A percentile compares a stretch with the other conserved stretches of the same genome.
phyloP scores from a whole-genome alignment of 2,329 filamentous ascomycete species.

The Ophiostoma australiae region DNA sequence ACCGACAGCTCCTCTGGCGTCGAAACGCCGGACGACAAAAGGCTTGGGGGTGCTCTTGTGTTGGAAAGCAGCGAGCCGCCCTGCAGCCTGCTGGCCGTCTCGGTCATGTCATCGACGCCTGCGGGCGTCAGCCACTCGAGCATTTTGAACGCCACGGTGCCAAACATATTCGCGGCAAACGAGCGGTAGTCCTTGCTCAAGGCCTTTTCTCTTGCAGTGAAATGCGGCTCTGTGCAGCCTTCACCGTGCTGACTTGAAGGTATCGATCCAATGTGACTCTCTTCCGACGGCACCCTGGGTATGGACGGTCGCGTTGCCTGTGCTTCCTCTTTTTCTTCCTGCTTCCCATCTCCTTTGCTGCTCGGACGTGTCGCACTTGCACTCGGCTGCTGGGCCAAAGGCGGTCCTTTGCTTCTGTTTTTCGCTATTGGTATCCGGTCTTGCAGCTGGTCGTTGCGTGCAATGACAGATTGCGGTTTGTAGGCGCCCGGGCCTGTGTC shows the following conservation, averaged over 20 bases:
- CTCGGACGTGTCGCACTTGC: background rate
- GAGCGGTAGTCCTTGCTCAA: slow-evolving; percentile 54
- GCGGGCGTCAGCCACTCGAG: slow-evolving; percentile 63
- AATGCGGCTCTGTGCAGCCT: slow-evolving; percentile 25
- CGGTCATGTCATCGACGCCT: slow-evolving; percentile 47
- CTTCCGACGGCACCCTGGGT: background rate
- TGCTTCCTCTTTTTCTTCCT: background rate
- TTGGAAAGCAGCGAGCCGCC: background rate
- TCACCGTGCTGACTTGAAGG: background rate
- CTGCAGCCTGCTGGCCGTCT: slow-evolving; percentile 35
- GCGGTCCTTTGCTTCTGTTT: background rate
- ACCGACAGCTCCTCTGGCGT: background rate
- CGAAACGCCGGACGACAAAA: background rate
- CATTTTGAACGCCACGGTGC: slow-evolving; percentile 63
- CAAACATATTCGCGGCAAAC: slow-evolving; percentile 60
- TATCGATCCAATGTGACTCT: background rate
- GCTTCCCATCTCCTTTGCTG: background rate
- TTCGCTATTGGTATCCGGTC: background rate
- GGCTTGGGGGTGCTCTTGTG: background rate
- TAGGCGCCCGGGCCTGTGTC: slow-evolving; percentile 20
- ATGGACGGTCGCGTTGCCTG: background rate
- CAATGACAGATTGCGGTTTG: slow-evolving; percentile 21
- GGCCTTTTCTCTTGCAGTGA: slow-evolving; percentile 44
- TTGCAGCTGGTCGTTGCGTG: slow-evolving; percentile 3
- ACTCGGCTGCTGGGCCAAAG: background rate